Conservation (phyloP, 1,284 basidiomycete genomes). For the Pholiota adiposa region DNA sequence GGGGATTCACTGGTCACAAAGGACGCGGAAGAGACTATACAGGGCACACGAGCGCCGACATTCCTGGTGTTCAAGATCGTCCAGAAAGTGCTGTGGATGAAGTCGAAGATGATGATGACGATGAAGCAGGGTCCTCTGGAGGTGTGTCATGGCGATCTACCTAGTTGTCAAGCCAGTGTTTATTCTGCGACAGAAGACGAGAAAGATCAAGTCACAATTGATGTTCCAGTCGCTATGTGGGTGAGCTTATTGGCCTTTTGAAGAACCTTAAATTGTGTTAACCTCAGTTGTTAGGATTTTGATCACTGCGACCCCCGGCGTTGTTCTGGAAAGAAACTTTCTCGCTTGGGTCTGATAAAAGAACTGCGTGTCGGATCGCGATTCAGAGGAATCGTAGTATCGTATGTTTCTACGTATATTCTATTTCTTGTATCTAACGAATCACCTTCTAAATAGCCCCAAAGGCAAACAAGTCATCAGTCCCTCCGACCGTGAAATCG, state of each 20-base stretch:
- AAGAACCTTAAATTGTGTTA: not conserved
- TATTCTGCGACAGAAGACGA: constrained; percentile 16
- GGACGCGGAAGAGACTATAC: constrained; percentile 29
- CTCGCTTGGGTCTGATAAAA: constrained; percentile 84
- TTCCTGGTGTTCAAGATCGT: constrained; percentile 32
- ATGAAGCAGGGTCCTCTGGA: constrained; percentile 27
- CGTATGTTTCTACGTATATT: constrained; percentile 58
- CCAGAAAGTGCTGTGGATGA: constrained; percentile 58
- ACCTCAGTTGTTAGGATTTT: constrained; percentile 71
- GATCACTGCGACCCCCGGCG: constrained; percentile 95
- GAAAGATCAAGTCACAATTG: constrained; percentile 36
- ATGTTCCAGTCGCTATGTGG: constrained; percentile 83
- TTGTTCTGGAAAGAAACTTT: constrained; percentile 94
- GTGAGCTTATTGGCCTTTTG: constrained; percentile 45
- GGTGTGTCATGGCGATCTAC: constrained; percentile 17
- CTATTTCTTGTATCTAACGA: not conserved
- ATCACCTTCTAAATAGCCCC: constrained; percentile 60
- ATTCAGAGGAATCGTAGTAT: constrained; percentile 92
- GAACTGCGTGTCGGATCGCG: constrained; percentile 85
- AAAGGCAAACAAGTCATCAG: constrained; percentile 84
- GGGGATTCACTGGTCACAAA: constrained; percentile 33
- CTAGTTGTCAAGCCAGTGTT: not conserved
- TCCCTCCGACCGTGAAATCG: constrained; percentile 84
- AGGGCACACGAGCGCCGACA: constrained; percentile 14
- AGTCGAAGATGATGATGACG: constrained; percentile 33